phyloP scores from a whole-genome alignment of 2,329 filamentous ascomycete genomes.

The Exutisphaerella laricina region DNA sequence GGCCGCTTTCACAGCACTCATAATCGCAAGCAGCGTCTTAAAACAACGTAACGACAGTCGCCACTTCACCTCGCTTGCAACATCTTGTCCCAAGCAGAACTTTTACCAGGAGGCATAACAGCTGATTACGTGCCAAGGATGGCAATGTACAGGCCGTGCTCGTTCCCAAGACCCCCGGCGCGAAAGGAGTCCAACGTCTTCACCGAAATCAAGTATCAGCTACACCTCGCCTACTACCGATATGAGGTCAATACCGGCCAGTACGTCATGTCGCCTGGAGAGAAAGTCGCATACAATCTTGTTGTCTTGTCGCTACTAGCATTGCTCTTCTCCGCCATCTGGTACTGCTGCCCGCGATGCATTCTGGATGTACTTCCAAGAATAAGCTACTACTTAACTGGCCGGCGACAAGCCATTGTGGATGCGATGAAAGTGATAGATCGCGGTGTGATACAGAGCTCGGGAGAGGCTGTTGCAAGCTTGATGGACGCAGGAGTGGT shows the following conservation, averaged over 20 bases:
- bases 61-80: no score
- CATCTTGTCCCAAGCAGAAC: no score
- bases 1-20: no score
- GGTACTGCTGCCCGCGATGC: conserved; percentile 21
- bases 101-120: no score
- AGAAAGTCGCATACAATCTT: conserved; percentile 28
- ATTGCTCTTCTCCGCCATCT: conserved; percentile 18
- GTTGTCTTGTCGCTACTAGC: conserved; percentile 18
- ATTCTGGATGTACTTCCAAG: conserved; percentile 12
- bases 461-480: conserved; percentile 13
- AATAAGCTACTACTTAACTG: conserved; percentile 21
- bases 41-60: no score
- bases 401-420: conserved; percentile 6
- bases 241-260: conserved; percentile 27
- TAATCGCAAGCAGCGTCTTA: no score
- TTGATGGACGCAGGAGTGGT: conserved; percentile 6
- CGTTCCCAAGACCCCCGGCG: conserved; percentile 18
- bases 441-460: conserved; percentile 10
- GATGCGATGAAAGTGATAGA: conserved; percentile 6
- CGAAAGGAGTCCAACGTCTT: conserved; percentile 19
- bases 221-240: conserved; percentile 25
- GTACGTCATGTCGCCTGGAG: conserved; percentile 27
- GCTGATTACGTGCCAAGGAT: no score
- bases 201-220: conserved; percentile 19
- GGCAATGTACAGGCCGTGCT: conserved; percentile 24